Evolutionary conservation across 2,329 filamentous ascomycete genomes (phyloP).

Genomic region (Arthroderma sp.): DNA sequence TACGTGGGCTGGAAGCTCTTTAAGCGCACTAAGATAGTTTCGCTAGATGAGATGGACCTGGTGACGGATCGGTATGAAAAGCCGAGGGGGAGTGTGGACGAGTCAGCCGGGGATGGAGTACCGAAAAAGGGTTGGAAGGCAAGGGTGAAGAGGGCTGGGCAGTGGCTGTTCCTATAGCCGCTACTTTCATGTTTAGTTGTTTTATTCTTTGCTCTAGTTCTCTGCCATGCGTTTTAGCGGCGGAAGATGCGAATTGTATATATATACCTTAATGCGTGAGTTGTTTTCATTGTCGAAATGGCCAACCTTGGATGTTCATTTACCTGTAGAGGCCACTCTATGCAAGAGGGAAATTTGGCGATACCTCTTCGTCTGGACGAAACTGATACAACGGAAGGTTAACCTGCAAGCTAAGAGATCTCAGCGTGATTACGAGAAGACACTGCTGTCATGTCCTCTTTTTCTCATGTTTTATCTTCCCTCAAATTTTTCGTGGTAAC

Average conservation of each 20-base stretch:
- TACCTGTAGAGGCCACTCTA: too few relatives aligned
- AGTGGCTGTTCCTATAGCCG: slow-evolving; percentile 28
- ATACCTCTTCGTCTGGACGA: too few relatives aligned
- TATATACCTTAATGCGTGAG: not conserved
- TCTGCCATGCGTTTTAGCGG: not conserved
- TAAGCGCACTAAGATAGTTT: slow-evolving; percentile 34
- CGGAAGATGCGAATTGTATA: not conserved
- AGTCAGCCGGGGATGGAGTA: not conserved
- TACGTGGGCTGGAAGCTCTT: slow-evolving; percentile 43
- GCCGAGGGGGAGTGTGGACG: not conserved
- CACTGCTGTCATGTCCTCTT: too few relatives aligned
- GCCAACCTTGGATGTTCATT: too few relatives aligned
- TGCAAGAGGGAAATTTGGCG: too few relatives aligned
- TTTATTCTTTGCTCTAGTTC: not conserved
- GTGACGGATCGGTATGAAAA: slow-evolving; percentile 33
- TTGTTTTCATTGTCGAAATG: too few relatives aligned
- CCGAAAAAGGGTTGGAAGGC: slow-evolving; percentile 7
- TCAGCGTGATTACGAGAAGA: too few relatives aligned
- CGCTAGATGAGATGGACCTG: slow-evolving; percentile 38
- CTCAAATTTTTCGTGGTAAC: too few relatives aligned
- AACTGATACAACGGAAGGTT: too few relatives aligned
- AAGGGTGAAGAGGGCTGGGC: slow-evolving; percentile 21
- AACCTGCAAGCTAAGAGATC: too few relatives aligned
- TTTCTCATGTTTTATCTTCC: too few relatives aligned
- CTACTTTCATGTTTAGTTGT: not conserved